Percentiles rank a stretch among this genome's conserved stretches.
Conservation (phyloP, 139 green algal genomes). For the Micromonas commoda region DNA sequence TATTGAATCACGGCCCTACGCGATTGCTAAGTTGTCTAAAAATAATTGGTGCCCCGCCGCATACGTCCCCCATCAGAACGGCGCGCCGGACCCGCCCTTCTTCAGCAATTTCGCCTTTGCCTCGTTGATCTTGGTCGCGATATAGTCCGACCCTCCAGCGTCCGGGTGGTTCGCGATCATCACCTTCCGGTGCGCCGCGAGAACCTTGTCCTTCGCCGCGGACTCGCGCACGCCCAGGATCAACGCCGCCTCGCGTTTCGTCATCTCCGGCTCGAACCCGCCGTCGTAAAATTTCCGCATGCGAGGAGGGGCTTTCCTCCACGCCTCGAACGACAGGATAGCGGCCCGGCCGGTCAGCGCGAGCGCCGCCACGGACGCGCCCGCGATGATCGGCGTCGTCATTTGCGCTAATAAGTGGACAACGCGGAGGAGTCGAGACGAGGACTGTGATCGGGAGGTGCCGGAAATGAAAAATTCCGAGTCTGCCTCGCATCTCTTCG, state of each 20-base stretch:
- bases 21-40: no score
- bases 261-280: slow-evolving; percentile 91
- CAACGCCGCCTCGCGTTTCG: slow-evolving; percentile 74
- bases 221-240: slow-evolving; percentile 83
- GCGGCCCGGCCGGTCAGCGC: slow-evolving; percentile 64
- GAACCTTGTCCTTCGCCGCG: slow-evolving; percentile 75
- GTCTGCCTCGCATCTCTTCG: no score
- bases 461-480: no score
- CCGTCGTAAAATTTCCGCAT: slow-evolving; percentile 54
- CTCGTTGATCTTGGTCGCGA: slow-evolving; percentile 96
- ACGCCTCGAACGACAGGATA: slow-evolving; percentile 62
- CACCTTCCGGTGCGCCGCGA: slow-evolving; percentile 87
- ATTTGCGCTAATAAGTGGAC: no score
- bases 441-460: no score
- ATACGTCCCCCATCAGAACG: not conserved
- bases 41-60: no score
- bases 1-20: no score
- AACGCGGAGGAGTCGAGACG: no score
- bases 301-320: slow-evolving; percentile 47
- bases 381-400: slow-evolving; percentile 70
- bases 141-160: slow-evolving; percentile 77
- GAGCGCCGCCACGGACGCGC: slow-evolving; percentile 72
- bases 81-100: slow-evolving; percentile 42
- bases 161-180: slow-evolving; percentile 99
- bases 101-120: slow-evolving; percentile 91